Percentiles rank a stretch among this genome's conserved stretches.
These are phyloP conservation scores for Dichotomocladium elegans DNA, from an alignment of 371 early-diverging fungal species.

Conservation along the genomic window DNA sequence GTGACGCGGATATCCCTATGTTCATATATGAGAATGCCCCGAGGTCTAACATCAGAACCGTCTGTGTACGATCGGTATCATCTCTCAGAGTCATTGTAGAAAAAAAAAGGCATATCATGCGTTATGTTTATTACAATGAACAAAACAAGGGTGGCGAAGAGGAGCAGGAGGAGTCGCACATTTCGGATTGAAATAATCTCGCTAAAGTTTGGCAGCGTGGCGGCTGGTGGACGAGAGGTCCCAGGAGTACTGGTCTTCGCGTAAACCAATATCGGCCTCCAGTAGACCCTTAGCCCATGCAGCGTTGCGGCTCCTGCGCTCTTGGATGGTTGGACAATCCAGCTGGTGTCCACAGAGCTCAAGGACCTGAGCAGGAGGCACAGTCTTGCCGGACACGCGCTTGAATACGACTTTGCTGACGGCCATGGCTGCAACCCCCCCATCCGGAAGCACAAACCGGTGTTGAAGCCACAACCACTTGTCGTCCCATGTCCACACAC, in stretches of 20 bases:
- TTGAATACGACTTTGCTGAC: constrained; percentile 45
- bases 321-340: constrained; percentile 15
- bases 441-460: constrained; percentile 20
- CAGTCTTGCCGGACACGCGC: constrained; percentile 33
- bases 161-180: no score
- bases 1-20: no score
- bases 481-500: constrained; percentile 56
- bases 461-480: constrained; percentile 51
- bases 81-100: no score
- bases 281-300: constrained; percentile 16
- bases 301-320: constrained; percentile 20
- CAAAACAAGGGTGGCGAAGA: no score
- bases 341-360: constrained; percentile 34
- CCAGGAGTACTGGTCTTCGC: constrained; percentile 15
- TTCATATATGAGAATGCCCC: no score
- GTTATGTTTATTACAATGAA: no score
- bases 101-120: no score
- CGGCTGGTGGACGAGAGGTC: neutral
- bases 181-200: no score
- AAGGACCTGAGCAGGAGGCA: constrained; percentile 27
- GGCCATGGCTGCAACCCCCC: constrained; percentile 28
- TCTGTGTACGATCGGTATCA: no score
- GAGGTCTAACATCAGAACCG: no score
- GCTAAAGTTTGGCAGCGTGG: neutral
- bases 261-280: constrained; percentile 16